Evolutionary conservation across 352 stramenopile genomes (phyloP).

Genomic region (Phytopythium vexans): DNA sequence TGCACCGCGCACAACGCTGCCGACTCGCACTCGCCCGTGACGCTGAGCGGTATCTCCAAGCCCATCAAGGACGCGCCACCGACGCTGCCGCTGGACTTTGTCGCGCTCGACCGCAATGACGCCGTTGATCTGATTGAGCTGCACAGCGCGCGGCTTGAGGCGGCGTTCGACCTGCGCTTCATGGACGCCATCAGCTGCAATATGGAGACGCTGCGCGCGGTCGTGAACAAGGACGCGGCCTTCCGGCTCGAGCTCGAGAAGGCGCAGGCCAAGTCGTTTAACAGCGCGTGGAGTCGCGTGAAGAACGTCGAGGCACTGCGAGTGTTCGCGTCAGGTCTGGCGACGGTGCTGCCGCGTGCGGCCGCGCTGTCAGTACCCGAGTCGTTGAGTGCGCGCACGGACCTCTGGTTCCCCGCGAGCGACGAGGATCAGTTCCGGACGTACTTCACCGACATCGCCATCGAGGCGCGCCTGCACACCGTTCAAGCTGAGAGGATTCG

Average conservation of each 20-base stretch:
- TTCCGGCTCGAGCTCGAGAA: conserved; percentile 2
- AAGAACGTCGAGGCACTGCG: conserved; percentile 9
- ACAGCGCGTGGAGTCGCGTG: conserved; percentile 11
- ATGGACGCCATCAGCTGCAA: conserved; percentile 18
- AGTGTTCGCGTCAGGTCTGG: conserved; percentile 15
- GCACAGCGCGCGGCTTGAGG: conserved; percentile 21
- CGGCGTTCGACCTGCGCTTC: conserved; percentile 15
- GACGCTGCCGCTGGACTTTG: conserved; percentile 18
- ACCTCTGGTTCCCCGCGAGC: conserved; percentile 3
- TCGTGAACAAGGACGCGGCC: not conserved
- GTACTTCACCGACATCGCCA: conserved; percentile 7
- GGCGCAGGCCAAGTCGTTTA: conserved; percentile 8
- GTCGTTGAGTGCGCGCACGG: not conserved
- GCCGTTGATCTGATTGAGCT: conserved; percentile 23
- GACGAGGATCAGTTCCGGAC: conserved; percentile 8
- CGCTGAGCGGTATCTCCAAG: not conserved
- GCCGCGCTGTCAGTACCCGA: not conserved
- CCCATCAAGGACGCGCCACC: conserved; percentile 3
- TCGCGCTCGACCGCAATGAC: conserved; percentile 5
- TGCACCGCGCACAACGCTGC: not conserved
- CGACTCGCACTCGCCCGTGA: not conserved
- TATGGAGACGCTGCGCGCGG: conserved; percentile 18
- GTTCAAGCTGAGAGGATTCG: conserved; percentile 23
- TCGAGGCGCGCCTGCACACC: conserved; percentile 13
- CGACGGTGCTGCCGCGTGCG: conserved; percentile 6